These are phyloP conservation scores for Domatiomyces catenatus DNA, from an alignment of 2,329 filamentous ascomycete species.

Conservation along the genomic window DNA sequence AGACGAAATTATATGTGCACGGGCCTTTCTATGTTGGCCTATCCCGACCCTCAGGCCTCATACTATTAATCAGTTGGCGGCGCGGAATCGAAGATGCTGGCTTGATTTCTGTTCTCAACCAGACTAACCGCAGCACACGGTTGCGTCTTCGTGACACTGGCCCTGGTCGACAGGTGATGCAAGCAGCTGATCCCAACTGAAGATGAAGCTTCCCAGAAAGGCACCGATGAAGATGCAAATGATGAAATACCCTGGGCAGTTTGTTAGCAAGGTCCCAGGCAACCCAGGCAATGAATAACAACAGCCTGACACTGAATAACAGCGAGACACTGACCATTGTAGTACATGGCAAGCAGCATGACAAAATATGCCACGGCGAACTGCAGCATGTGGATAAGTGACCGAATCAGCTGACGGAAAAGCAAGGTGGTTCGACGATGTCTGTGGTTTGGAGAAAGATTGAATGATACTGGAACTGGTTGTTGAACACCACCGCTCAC, in stretches of 20 bases:
- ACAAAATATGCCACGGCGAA: constrained; percentile 65
- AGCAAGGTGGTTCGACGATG: neutral
- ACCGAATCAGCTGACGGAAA: constrained; percentile 12
- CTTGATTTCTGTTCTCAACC: neutral
- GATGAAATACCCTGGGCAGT: constrained; percentile 47
- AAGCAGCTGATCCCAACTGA: constrained; percentile 40
- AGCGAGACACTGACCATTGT: constrained; percentile 30
- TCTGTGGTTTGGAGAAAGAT: neutral
- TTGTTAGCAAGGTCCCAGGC: neutral
- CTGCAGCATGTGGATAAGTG: constrained; percentile 10
- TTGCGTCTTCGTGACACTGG: neutral
- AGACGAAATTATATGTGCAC: too few relatives aligned
- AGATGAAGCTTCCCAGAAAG: constrained; percentile 56
- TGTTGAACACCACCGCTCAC: neutral
- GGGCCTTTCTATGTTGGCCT: too few relatives aligned
- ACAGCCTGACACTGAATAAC: too few relatives aligned
- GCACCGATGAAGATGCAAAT: constrained; percentile 67
- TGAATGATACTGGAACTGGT: neutral
- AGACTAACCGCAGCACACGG: neutral
- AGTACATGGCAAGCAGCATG: constrained; percentile 55
- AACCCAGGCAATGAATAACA: neutral
- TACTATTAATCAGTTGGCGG: too few relatives aligned
- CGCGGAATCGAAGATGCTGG: neutral
- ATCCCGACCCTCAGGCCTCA: too few relatives aligned
- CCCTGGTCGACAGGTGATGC: neutral